Evolutionary conservation across 2,329 filamentous ascomycete genomes (phyloP).

Genomic region (Moelleriella libera): DNA sequence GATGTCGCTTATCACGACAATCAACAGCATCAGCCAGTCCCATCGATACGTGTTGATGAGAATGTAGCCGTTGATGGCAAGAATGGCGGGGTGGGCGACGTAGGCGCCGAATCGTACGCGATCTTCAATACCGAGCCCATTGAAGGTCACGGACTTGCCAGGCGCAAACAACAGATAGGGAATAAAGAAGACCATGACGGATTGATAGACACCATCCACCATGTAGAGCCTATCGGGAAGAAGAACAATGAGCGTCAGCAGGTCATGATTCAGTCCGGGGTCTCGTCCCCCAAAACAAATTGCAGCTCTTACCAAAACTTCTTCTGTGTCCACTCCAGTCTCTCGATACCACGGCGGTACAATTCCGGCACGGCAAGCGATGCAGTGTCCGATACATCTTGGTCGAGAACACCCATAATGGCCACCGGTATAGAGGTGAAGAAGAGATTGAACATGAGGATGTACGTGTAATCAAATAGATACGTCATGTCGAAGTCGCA

Average conservation of each 20-base stretch:
- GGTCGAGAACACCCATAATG: constrained; percentile 91
- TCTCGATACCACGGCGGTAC: constrained; percentile 89
- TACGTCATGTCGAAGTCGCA: constrained; percentile 95
- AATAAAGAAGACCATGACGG: constrained; percentile 84
- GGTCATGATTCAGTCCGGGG: background rate
- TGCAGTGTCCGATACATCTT: constrained; percentile 89
- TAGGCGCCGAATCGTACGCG: constrained; percentile 76
- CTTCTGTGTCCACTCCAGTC: constrained; percentile 84
- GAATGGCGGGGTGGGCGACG: constrained; percentile 68
- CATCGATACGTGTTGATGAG: constrained; percentile 93
- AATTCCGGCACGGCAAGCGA: constrained; percentile 90
- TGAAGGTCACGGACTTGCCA: constrained; percentile 55
- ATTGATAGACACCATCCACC: constrained; percentile 89
- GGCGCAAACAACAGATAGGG: constrained; percentile 66
- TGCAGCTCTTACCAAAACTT: constrained; percentile 73
- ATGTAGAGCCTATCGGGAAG: constrained; percentile 61
- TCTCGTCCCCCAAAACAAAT: no score
- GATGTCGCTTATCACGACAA: constrained; percentile 68
- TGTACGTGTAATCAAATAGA: constrained; percentile 95
- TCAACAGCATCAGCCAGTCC: constrained; percentile 89
- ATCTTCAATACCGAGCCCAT: constrained; percentile 64
- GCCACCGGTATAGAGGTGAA: constrained; percentile 94
- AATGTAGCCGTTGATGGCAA: constrained; percentile 88
- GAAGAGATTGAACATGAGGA: constrained; percentile 88
- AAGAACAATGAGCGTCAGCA: background rate